A percentile compares a stretch with the other conserved stretches of the same genome.
Evolutionary conservation across 495 filamentous ascomycete species (phyloP).

Genomic region (Neurospora sp.): DNA sequence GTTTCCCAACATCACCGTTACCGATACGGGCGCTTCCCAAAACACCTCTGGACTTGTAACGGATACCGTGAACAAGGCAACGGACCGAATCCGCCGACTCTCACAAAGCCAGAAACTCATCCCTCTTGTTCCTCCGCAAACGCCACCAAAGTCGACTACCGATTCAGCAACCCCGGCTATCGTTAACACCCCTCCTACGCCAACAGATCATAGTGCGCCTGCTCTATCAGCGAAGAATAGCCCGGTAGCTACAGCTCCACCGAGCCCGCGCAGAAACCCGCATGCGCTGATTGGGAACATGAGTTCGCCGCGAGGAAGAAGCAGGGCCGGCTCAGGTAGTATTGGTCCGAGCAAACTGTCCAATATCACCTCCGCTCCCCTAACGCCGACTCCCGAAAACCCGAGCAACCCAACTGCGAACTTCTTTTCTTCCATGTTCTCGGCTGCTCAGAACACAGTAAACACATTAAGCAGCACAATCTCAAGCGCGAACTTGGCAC

Average conservation of each 20-base stretch:
- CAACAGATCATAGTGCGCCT: slow-evolving; percentile 28
- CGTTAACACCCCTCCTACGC: slow-evolving; percentile 48
- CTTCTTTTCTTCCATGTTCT: slow-evolving; percentile 91
- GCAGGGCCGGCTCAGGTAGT: slow-evolving; percentile 51
- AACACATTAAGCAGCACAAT: slow-evolving; percentile 74
- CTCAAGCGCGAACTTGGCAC: slow-evolving; percentile 44
- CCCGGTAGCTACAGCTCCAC: slow-evolving; percentile 7
- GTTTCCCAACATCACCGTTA: slow-evolving; percentile 11
- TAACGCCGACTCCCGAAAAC: slow-evolving; percentile 60
- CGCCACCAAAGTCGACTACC: slow-evolving; percentile 25
- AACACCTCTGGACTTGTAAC: not conserved
- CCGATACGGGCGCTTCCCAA: slow-evolving; percentile 8
- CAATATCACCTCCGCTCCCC: slow-evolving; percentile 58
- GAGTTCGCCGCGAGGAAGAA: slow-evolving; percentile 49
- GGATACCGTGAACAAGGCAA: slow-evolving; percentile 6
- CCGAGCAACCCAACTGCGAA: slow-evolving; percentile 38
- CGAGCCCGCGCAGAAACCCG: slow-evolving; percentile 23
- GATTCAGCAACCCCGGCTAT: slow-evolving; percentile 37
- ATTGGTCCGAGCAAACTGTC: slow-evolving; percentile 83
- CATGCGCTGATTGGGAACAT: slow-evolving; percentile 49
- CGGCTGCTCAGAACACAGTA: slow-evolving; percentile 90
- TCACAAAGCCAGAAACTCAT: slow-evolving; percentile 27
- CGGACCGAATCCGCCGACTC: slow-evolving; percentile 12
- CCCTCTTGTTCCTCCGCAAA: slow-evolving; percentile 29
- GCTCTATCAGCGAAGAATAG: not conserved